Conservation (phyloP, 2,329 filamentous ascomycete species). For the Cladorrhinum sp. region DNA sequence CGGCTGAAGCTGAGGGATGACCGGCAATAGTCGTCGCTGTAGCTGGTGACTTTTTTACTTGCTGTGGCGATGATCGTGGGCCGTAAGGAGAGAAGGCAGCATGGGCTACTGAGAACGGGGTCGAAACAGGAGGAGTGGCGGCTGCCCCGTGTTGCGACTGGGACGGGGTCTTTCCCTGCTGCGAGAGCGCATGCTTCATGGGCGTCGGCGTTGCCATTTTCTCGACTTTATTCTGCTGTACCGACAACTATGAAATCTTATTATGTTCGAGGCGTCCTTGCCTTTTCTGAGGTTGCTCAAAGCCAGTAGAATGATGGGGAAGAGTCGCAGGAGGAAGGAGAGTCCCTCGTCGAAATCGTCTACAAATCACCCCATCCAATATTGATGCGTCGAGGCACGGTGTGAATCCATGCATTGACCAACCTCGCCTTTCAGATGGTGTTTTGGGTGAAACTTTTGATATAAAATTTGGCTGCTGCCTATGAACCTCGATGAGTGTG, state of each 20-base stretch:
- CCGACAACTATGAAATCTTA: not conserved
- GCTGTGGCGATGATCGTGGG: conserved; percentile 60
- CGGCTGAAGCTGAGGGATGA: conserved; percentile 43
- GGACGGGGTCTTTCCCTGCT: conserved; percentile 50
- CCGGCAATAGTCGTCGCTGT: conserved; percentile 40
- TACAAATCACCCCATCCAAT: not conserved
- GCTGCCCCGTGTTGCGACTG: conserved; percentile 46
- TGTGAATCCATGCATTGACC: not conserved
- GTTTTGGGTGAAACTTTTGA: not conserved
- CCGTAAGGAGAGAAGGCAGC: conserved; percentile 59
- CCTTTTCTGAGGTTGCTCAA: not conserved
- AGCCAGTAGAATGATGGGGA: not conserved
- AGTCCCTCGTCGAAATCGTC: not conserved
- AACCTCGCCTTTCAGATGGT: not conserved
- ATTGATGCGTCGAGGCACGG: not conserved
- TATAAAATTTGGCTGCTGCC: not conserved
- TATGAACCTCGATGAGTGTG: not conserved
- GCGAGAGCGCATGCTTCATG: conserved; percentile 49
- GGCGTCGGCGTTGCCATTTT: conserved; percentile 50
- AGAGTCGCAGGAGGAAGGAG: not conserved
- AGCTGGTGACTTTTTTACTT: conserved; percentile 62
- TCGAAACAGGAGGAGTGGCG: conserved; percentile 64
- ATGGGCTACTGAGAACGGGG: conserved; percentile 59
- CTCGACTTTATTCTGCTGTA: not conserved
- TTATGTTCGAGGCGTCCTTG: not conserved